Conservation (phyloP, 176 grass and related monocot species). For the Lolium multiflorum region DNA sequence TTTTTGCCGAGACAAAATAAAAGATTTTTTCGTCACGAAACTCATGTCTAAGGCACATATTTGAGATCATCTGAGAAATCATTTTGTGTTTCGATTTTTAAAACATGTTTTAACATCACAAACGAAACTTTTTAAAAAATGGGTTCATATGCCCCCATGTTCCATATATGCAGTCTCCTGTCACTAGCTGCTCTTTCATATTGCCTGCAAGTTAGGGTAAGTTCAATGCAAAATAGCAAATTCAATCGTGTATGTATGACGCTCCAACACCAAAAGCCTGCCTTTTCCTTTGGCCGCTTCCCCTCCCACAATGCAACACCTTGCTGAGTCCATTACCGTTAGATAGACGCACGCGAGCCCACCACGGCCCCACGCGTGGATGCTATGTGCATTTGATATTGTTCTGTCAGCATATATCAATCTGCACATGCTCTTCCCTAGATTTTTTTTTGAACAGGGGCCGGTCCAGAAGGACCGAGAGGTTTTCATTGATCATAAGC, state of each 20-base stretch:
- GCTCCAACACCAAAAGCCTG: neutral
- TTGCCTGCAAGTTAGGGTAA: neutral
- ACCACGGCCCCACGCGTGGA: neutral
- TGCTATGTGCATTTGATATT: neutral
- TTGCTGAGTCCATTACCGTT: neutral
- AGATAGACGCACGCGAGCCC: neutral
- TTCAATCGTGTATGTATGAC: neutral
- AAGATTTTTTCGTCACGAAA: too few relatives aligned
- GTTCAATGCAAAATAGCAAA: neutral
- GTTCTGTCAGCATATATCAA: neutral
- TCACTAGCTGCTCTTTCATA: neutral
- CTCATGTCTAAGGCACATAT: too few relatives aligned
- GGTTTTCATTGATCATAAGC: too few relatives aligned
- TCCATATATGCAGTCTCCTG: too few relatives aligned
- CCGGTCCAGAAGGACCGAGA: too few relatives aligned
- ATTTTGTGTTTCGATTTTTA: too few relatives aligned
- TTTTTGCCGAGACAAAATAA: too few relatives aligned
- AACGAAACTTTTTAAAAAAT: too few relatives aligned
- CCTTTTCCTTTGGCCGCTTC: neutral
- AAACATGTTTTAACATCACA: too few relatives aligned
- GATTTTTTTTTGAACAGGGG: too few relatives aligned
- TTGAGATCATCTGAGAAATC: too few relatives aligned
- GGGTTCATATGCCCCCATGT: too few relatives aligned
- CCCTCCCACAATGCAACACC: neutral
- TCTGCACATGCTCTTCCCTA: neutral